Conservation (phyloP, 352 stramenopile species). For the Globisporangium nunn region DNA sequence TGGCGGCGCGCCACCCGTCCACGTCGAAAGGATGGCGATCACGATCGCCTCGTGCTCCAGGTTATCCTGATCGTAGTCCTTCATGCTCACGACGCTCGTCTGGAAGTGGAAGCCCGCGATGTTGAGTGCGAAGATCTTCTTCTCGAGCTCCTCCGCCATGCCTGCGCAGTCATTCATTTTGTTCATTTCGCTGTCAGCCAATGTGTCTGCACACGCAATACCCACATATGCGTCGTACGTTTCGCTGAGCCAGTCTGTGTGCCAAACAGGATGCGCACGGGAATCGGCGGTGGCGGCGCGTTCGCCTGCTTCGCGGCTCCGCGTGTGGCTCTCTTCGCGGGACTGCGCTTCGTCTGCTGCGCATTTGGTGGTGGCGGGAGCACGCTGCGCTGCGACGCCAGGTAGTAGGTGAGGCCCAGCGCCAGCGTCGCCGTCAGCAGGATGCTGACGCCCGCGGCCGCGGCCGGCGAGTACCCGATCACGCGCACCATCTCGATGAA, state of each 20-base stretch:
- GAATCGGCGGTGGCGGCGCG: conserved; percentile 13
- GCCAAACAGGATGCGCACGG: conserved; percentile 81
- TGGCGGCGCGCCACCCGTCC: conserved; percentile 69
- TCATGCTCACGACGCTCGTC: conserved; percentile 80
- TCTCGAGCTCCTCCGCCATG: conserved; percentile 69
- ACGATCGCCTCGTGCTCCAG: conserved; percentile 83
- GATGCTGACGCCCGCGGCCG: conserved; percentile 29
- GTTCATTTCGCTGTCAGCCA: neutral
- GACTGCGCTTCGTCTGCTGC: neutral
- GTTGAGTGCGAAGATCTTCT: conserved; percentile 75
- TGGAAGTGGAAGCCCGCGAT: conserved; percentile 78
- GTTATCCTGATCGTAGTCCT: conserved; percentile 88
- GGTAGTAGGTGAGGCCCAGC: conserved; percentile 37
- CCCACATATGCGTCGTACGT: conserved; percentile 15
- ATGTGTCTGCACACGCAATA: too few species aligned
- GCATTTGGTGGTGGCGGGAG: conserved; percentile 7
- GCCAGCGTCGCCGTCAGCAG: conserved; percentile 39
- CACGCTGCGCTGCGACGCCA: conserved; percentile 8
- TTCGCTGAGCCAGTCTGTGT: conserved; percentile 83
- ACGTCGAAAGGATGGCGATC: conserved; percentile 82
- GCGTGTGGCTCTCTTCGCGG: conserved; percentile 5
- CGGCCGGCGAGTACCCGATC: conserved; percentile 20
- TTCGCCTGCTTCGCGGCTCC: conserved; percentile 5
- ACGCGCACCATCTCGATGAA: conserved; percentile 17
- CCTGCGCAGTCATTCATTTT: conserved; percentile 12